Conservation (phyloP, 495 filamentous ascomycete species). For the Delitschia confertaspora region DNA sequence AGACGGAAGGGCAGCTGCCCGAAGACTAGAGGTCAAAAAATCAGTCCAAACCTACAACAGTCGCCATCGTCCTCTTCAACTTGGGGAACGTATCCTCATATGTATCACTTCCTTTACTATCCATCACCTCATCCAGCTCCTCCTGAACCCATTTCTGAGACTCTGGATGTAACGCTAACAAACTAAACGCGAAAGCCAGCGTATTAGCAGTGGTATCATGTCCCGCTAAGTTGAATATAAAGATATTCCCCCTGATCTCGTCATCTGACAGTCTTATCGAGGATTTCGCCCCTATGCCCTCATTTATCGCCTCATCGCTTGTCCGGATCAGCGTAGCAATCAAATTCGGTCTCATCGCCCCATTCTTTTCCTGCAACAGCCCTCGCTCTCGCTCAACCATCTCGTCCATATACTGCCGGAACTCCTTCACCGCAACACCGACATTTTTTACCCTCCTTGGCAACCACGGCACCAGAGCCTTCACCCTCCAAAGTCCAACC, state of each 20-base stretch:
- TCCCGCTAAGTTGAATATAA: constrained; percentile 28
- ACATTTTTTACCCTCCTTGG: background rate
- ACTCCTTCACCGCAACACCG: constrained; percentile 4
- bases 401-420: constrained; percentile 22
- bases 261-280: constrained; percentile 13
- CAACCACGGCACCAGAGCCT: constrained; percentile 1
- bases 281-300: background rate
- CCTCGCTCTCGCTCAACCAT: constrained; percentile 11
- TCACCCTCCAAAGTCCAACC: too few relatives aligned
- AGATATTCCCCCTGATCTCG: constrained; percentile 29
- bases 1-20: too few relatives aligned
- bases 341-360: constrained; percentile 12
- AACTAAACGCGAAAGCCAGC: constrained; percentile 16
- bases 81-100: constrained; percentile 20
- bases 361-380: constrained; percentile 3
- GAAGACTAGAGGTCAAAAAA: background rate
- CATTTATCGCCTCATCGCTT: constrained; percentile 14
- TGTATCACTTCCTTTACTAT: background rate
- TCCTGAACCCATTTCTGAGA: constrained; percentile 24
- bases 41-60: constrained; percentile 11
- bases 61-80: constrained; percentile 11
- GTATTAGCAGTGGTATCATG: constrained; percentile 29
- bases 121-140: constrained; percentile 8
- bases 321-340: constrained; percentile 23
- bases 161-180: constrained; percentile 17